A percentile compares a stretch with the other conserved stretches of the same genome.
These are phyloP conservation scores for Penicillium sp. DNA, from an alignment of 2,329 filamentous ascomycete species.

Conservation along the genomic window DNA sequence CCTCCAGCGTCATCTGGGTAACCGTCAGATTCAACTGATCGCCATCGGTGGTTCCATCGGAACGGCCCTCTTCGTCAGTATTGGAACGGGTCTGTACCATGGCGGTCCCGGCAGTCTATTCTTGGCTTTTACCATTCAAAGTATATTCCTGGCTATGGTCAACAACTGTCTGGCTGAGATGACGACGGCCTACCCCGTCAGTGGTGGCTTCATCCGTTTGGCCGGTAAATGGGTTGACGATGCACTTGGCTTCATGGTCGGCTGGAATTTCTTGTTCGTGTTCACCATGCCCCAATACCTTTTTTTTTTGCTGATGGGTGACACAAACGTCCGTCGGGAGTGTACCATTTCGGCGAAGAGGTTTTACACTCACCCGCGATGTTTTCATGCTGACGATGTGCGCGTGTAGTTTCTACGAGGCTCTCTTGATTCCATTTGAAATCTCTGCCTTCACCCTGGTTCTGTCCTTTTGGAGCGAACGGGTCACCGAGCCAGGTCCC, in stretches of 20 bases:
- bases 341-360: too few species aligned
- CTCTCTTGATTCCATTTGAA: constrained; percentile 37
- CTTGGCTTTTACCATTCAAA: constrained; percentile 30
- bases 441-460: constrained; percentile 40
- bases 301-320: too few species aligned
- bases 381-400: not conserved
- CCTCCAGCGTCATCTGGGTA: constrained; percentile 19
- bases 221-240: constrained; percentile 43
- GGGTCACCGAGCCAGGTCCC: constrained; percentile 26
- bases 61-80: constrained; percentile 36
- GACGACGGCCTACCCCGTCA: constrained; percentile 40
- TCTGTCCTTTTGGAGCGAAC: constrained; percentile 36
- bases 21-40: constrained; percentile 26
- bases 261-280: constrained; percentile 43
- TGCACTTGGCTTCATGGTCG: constrained; percentile 41
- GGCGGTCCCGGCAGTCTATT: constrained; percentile 37
- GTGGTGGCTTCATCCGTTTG: constrained; percentile 37
- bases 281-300: not conserved
- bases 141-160: constrained; percentile 30
- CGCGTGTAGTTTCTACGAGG: constrained; percentile 33
- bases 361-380: not conserved
- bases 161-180: constrained; percentile 43
- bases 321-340: too few species aligned
- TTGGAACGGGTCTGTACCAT: constrained; percentile 32
- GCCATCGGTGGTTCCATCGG: constrained; percentile 40